Percentiles rank a stretch among this genome's conserved stretches.
Evolutionary conservation across 805 yeast species (phyloP).

Genomic region (Candida dajiaensis): DNA sequence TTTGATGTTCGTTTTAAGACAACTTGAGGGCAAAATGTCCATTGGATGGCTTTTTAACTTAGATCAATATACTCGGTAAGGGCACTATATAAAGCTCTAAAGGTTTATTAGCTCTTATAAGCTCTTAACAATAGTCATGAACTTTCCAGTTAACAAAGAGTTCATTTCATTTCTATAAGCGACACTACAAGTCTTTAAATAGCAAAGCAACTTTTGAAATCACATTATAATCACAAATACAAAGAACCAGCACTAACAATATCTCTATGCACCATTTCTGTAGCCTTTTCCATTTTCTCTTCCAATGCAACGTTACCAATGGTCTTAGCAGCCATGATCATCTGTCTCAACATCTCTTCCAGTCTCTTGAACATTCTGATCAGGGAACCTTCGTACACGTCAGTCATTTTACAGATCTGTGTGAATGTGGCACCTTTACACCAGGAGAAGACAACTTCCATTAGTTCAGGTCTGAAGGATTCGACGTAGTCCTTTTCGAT

Average conservation of each 20-base stretch:
- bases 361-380: slow-evolving; percentile 92
- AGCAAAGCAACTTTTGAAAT: neutral
- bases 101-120: too few species aligned
- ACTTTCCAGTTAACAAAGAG: too few species aligned
- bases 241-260: slow-evolving; percentile 95
- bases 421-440: slow-evolving; percentile 94
- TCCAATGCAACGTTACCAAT: slow-evolving; percentile 87
- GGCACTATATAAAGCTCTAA: neutral
- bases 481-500: slow-evolving; percentile 91
- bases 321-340: slow-evolving; percentile 87
- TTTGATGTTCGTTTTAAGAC: too few species aligned
- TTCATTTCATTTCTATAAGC: neutral
- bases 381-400: slow-evolving; percentile 94
- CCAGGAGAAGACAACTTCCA: slow-evolving; percentile 98
- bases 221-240: slow-evolving; percentile 38
- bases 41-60: neutral
- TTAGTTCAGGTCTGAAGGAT: slow-evolving; percentile 83
- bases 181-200: neutral
- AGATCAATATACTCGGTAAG: neutral
- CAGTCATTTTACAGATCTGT: slow-evolving; percentile 97
- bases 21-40: neutral
- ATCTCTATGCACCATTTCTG: slow-evolving; percentile 87
- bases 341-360: slow-evolving; percentile 88
- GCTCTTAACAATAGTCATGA: too few species aligned
- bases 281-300: slow-evolving; percentile 81